These are phyloP conservation scores for Fusarium cyanostomum DNA, from an alignment of 2,329 filamentous ascomycete genomes.

Conservation along the genomic window DNA sequence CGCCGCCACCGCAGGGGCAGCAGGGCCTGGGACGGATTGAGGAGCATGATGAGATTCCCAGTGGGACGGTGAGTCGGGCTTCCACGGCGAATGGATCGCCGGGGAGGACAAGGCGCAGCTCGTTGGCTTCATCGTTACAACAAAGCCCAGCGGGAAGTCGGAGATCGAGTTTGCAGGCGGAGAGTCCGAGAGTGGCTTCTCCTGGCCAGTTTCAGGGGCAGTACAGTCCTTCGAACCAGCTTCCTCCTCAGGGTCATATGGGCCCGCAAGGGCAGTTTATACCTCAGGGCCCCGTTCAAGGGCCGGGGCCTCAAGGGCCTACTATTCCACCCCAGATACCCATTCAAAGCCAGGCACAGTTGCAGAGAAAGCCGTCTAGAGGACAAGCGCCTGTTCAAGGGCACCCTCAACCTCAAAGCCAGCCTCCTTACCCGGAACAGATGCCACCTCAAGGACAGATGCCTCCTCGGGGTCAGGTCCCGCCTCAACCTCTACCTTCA, in stretches of 20 bases:
- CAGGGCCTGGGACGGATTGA: conserved; percentile 39
- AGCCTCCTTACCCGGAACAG: not conserved
- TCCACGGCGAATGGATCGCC: conserved; percentile 27
- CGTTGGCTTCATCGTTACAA: conserved; percentile 26
- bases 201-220: conserved; percentile 26
- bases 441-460: conserved; percentile 16
- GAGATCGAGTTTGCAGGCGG: conserved; percentile 35
- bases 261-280: conserved; percentile 9
- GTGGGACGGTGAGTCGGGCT: conserved; percentile 26
- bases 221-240: conserved; percentile 4
- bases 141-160: conserved; percentile 33
- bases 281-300: conserved; percentile 4
- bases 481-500: not conserved
- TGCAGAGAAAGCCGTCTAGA: conserved; percentile 34
- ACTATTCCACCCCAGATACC: conserved; percentile 16
- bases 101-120: conserved; percentile 24
- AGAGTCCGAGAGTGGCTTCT: conserved; percentile 14
- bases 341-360: conserved; percentile 6
- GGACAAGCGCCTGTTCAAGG: conserved; percentile 6
- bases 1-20: conserved; percentile 26
- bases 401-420: conserved; percentile 1
- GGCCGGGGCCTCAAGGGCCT: not conserved
- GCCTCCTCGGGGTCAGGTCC: conserved; percentile 3
- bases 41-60: conserved; percentile 37
- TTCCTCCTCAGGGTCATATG: conserved; percentile 1